Evolutionary conservation across 306 rosid genomes (phyloP).

Genomic region (Acmispon strigosus): DNA sequence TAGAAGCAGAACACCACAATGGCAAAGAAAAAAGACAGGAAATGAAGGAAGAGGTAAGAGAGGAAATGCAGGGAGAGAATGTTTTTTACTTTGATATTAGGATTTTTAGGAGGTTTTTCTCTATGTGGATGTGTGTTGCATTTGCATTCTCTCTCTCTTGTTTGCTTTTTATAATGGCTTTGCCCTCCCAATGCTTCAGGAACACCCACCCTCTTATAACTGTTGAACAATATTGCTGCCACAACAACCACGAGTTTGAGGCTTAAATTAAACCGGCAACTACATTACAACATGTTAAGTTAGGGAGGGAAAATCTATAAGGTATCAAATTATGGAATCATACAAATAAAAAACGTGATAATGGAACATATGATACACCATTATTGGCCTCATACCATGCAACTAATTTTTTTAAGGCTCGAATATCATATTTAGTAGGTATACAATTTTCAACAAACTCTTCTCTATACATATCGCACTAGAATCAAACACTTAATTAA

Average conservation of each 20-base stretch:
- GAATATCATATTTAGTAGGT: too few relatives aligned
- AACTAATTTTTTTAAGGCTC: too few relatives aligned
- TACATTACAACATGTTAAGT: background rate
- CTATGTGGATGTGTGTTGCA: background rate
- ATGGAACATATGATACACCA: background rate
- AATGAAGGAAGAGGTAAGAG: background rate
- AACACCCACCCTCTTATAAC: background rate
- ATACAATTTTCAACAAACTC: too few relatives aligned
- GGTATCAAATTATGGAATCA: background rate
- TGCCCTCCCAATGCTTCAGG: conserved; percentile 6
- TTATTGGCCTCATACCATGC: background rate
- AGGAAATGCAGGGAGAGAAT: conserved; percentile 10
- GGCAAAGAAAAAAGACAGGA: conserved; percentile 17
- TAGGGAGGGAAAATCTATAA: background rate
- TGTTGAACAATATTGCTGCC: conserved; percentile 16
- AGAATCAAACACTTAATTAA: too few relatives aligned
- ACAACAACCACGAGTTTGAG: conserved; percentile 19
- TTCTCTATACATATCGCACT: too few relatives aligned
- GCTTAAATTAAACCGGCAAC: conserved; percentile 4
- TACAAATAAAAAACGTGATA: too few relatives aligned
- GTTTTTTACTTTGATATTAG: conserved; percentile 5
- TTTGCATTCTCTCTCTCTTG: conserved; percentile 4
- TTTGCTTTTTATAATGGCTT: conserved; percentile 33
- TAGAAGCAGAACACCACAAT: conserved; percentile 28
- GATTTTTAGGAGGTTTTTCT: background rate